A percentile compares a stretch with the other conserved stretches of the same genome.
Conservation (phyloP, 805 yeast species). For the Hanseniaspora vineae region DNA sequence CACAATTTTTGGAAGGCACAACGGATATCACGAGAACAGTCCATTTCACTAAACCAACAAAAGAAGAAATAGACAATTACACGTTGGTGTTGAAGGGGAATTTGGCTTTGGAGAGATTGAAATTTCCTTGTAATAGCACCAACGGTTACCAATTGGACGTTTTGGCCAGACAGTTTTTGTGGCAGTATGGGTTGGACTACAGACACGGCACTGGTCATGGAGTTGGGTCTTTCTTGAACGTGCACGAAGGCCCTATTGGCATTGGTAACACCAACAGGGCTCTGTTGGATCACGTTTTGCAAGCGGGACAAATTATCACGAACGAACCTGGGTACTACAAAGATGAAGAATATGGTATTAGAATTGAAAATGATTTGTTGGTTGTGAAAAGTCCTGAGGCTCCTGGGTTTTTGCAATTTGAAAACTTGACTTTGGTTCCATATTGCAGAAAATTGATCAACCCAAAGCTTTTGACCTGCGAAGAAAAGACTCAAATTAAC, state of each 20-base stretch:
- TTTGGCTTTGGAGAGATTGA: slow-evolving; percentile 66
- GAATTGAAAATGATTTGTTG: slow-evolving; percentile 76
- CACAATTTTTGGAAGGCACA: slow-evolving; percentile 87
- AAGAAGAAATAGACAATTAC: slow-evolving; percentile 44
- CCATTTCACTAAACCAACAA: slow-evolving; percentile 40
- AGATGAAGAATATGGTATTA: slow-evolving; percentile 80
- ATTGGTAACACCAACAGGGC: slow-evolving; percentile 35
- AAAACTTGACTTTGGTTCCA: slow-evolving; percentile 77
- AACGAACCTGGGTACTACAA: slow-evolving; percentile 94
- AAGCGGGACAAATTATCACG: slow-evolving; percentile 63
- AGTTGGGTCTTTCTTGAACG: slow-evolving; percentile 81
- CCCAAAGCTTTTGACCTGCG: slow-evolving; percentile 34
- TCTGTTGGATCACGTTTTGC: slow-evolving; percentile 38
- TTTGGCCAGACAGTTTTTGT: slow-evolving; percentile 70
- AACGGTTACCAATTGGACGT: slow-evolving; percentile 62
- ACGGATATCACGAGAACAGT: slow-evolving; percentile 90
- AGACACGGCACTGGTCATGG: slow-evolving; percentile 98
- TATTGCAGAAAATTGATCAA: slow-evolving; percentile 70
- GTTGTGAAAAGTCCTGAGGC: slow-evolving; percentile 32
- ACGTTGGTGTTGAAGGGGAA: slow-evolving; percentile 89
- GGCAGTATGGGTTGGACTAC: slow-evolving; percentile 75
- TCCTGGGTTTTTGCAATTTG: slow-evolving; percentile 53
- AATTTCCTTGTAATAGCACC: slow-evolving; percentile 63
- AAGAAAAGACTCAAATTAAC: slow-evolving; percentile 61
- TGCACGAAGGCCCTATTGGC: slow-evolving; percentile 91